Evolutionary conservation across 768 basidiomycete species (phyloP).

Genomic region (Suillus subluteus): DNA sequence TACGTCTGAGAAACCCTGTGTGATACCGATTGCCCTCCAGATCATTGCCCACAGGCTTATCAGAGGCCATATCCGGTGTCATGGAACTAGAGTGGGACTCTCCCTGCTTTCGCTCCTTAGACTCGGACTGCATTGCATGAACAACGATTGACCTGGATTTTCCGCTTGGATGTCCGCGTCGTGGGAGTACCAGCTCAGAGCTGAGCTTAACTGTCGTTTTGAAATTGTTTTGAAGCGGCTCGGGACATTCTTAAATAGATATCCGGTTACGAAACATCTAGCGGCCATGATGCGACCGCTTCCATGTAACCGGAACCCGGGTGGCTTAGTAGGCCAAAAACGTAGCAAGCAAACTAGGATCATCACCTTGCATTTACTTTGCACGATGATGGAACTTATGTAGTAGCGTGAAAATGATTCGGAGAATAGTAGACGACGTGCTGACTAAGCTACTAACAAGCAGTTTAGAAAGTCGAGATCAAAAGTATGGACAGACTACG

Average conservation of each 20-base stretch:
- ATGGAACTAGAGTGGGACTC: background rate
- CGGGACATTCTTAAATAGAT: background rate
- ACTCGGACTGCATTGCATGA: background rate
- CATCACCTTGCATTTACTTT: background rate
- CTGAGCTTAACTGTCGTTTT: background rate
- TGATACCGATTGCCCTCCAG: background rate
- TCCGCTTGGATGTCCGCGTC: background rate
- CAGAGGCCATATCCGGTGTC: background rate
- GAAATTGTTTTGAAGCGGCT: background rate
- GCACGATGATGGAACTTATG: background rate
- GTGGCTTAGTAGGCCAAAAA: background rate
- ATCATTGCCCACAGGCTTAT: background rate
- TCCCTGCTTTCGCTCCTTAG: background rate
- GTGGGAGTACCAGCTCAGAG: background rate
- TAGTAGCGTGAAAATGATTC: no score
- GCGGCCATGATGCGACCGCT: background rate
- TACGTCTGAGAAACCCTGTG: constrained; percentile 20
- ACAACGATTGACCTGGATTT: background rate
- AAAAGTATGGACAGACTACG: background rate
- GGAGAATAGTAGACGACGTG: background rate
- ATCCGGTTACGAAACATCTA: background rate
- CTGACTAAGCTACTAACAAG: background rate
- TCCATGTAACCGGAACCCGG: background rate
- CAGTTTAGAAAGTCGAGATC: background rate
- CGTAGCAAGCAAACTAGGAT: background rate